Evolutionary conservation across 345 rosid genomes (phyloP).

Genomic region (Conringia planisiliqua): DNA sequence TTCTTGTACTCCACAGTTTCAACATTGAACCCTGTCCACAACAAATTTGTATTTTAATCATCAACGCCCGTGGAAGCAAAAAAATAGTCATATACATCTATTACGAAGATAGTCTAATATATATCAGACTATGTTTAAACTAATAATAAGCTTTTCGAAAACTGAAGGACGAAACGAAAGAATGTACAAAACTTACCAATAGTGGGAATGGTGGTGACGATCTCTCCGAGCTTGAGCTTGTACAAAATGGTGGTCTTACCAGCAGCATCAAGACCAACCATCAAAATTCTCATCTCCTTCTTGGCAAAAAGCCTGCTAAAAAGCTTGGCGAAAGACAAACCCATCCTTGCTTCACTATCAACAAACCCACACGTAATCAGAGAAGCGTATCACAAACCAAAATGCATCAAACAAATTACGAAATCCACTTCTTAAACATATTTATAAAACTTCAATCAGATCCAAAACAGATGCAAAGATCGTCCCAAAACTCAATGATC

Average conservation of each 20-base stretch:
- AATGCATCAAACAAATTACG: too few species aligned
- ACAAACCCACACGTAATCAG: not conserved
- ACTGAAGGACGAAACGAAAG: not conserved
- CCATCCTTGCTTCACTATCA: constrained; percentile 9
- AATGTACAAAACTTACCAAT: constrained; percentile 40
- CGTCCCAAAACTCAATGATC: not conserved
- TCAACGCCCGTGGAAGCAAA: not conserved
- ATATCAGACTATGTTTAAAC: not conserved
- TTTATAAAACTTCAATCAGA: not conserved
- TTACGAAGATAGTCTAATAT: not conserved
- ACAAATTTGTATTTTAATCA: not conserved
- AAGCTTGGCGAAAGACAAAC: constrained; percentile 15
- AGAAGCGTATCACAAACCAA: not conserved
- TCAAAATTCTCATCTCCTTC: constrained; percentile 73
- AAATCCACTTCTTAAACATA: too few species aligned
- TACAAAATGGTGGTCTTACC: constrained; percentile 79
- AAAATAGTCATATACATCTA: not conserved
- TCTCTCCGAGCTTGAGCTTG: constrained; percentile 71
- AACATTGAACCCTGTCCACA: constrained; percentile 48
- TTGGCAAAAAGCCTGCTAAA: constrained; percentile 19
- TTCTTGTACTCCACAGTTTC: constrained; percentile 67
- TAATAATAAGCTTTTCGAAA: not conserved
- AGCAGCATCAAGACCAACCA: constrained; percentile 79
- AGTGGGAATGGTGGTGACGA: constrained; percentile 74
- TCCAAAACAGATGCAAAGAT: not conserved